phyloP scores from a whole-genome alignment of 352 stramenopile species.

The Pythium rishiriense region DNA sequence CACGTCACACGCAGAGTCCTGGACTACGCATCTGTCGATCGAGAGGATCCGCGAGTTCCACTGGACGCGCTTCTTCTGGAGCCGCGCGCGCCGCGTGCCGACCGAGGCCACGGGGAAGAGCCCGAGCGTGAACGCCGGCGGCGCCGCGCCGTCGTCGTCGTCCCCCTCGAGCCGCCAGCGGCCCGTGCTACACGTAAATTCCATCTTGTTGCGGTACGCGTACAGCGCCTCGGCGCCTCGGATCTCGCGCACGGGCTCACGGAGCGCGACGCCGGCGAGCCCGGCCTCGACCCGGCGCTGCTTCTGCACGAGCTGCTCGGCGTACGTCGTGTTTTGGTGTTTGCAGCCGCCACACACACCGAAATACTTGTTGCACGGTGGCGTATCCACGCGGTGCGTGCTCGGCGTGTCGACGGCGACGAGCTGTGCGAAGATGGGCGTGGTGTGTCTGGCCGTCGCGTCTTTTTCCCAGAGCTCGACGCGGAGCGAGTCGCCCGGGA shows the following conservation, averaged over 20 bases:
- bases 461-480: constrained; percentile 60
- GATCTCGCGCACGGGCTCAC: constrained; percentile 40
- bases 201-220: constrained; percentile 83
- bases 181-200: constrained; percentile 80
- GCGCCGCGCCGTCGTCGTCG: constrained; percentile 4
- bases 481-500: constrained; percentile 48
- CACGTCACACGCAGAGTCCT: constrained; percentile 41
- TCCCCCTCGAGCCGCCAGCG: constrained; percentile 63
- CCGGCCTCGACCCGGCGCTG: constrained; percentile 46
- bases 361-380: constrained; percentile 69
- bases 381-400: constrained; percentile 31
- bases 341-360: constrained; percentile 67
- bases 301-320: constrained; percentile 62
- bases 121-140: constrained; percentile 59
- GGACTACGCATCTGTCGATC: constrained; percentile 59
- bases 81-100: constrained; percentile 37
- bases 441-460: constrained; percentile 31
- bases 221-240: constrained; percentile 35
- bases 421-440: constrained; percentile 45
- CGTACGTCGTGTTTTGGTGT: constrained; percentile 64
- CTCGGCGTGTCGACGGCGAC: constrained; percentile 33
- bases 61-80: constrained; percentile 33
- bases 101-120: constrained; percentile 64
- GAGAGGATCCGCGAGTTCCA: constrained; percentile 73
- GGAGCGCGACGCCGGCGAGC: constrained; percentile 26